Percentiles rank a stretch among this genome's conserved stretches.
These are phyloP conservation scores for Fusarium dimerum DNA, from an alignment of 2,329 filamentous ascomycete species.

Conservation along the genomic window DNA sequence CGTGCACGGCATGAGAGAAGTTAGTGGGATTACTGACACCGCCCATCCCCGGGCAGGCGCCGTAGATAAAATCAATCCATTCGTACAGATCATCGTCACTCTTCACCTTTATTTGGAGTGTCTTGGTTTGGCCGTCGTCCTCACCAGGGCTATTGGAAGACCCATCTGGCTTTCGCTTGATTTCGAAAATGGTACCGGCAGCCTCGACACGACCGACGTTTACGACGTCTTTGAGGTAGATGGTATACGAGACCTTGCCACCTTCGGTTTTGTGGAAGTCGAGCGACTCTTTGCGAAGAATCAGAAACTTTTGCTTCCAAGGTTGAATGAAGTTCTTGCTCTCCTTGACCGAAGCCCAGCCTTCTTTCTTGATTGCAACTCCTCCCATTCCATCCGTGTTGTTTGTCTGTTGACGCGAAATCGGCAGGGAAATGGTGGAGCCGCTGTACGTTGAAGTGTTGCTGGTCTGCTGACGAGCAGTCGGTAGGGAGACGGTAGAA, in stretches of 20 bases:
- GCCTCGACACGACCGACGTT: conserved; percentile 90
- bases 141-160: conserved; percentile 71
- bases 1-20: conserved; percentile 95
- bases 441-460: conserved; percentile 44
- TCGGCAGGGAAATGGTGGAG: conserved; percentile 67
- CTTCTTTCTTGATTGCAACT: conserved; percentile 76
- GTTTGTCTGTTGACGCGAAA: conserved; percentile 63
- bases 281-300: conserved; percentile 87
- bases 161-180: conserved; percentile 73
- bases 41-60: conserved; percentile 94
- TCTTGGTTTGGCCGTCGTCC: conserved; percentile 78
- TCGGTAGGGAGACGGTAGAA: conserved; percentile 66
- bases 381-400: conserved; percentile 65
- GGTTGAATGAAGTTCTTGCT: conserved; percentile 80
- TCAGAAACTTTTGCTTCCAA: conserved; percentile 90
- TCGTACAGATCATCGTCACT: conserved; percentile 96
- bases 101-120: conserved; percentile 90
- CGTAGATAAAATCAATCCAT: conserved; percentile 98
- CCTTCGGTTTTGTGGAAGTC: conserved; percentile 94
- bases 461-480: conserved; percentile 62
- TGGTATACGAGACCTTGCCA: conserved; percentile 82
- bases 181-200: conserved; percentile 90
- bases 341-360: conserved; percentile 86
- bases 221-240: conserved; percentile 83
- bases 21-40: conserved; percentile 98